These are phyloP conservation scores for Cladophialophora bantiana DNA, from an alignment of 2,329 filamentous ascomycete genomes.

Conservation along the genomic window DNA sequence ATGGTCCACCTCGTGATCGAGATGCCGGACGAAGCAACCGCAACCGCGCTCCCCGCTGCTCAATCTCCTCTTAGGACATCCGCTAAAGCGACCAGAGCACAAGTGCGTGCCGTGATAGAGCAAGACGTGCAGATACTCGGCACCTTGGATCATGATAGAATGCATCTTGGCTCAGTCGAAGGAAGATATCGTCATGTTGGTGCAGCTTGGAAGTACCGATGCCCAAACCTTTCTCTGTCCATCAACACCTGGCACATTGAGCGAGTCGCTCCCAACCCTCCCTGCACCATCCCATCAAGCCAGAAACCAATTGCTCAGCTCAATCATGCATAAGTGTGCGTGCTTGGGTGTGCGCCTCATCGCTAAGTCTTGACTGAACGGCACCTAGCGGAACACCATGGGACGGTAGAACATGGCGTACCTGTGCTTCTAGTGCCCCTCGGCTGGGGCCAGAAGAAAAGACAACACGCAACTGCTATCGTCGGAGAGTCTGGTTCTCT, in stretches of 20 bases:
- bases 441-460: background rate
- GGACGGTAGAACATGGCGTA: background rate
- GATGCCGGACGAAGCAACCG: background rate
- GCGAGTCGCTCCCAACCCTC: background rate
- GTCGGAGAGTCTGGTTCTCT: background rate
- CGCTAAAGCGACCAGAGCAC: background rate
- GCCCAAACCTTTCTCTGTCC: constrained; percentile 5
- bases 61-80: background rate
- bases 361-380: constrained; percentile 4
- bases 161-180: background rate
- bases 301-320: background rate
- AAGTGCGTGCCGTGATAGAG: background rate
- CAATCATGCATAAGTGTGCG: constrained; percentile 18
- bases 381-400: background rate
- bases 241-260: background rate
- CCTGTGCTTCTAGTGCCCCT: constrained; percentile 13
- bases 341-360: constrained; percentile 15
- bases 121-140: background rate
- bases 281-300: background rate
- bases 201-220: background rate
- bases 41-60: background rate
- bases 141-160: no score
- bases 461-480: constrained; percentile 1
- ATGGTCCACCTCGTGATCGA: background rate
- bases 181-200: no score